Conservation (phyloP, 768 basidiomycete genomes). For the Russula sp. region DNA sequence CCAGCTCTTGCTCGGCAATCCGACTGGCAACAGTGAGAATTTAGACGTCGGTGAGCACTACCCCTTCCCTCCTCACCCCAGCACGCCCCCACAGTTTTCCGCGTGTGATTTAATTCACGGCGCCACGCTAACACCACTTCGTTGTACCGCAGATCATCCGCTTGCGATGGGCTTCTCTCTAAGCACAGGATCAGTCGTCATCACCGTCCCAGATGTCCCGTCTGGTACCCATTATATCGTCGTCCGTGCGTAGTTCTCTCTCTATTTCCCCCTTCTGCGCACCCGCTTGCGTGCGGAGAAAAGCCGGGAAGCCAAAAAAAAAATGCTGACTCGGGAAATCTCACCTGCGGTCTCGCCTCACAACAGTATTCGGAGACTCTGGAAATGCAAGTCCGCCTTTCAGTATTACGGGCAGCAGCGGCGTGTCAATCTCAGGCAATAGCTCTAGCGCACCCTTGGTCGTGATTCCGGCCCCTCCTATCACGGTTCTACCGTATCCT, state of each 20-base stretch:
- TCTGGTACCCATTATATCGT: constrained; percentile 34
- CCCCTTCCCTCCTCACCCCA: background rate
- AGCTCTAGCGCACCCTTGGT: background rate
- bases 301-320: background rate
- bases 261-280: background rate
- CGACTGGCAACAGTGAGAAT: constrained; percentile 30
- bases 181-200: constrained; percentile 31
- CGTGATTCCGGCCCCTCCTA: background rate
- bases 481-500: background rate
- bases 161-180: constrained; percentile 36
- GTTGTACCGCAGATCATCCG: constrained; percentile 27
- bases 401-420: constrained; percentile 28
- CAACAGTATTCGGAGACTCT: constrained; percentile 45
- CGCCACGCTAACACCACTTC: background rate
- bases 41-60: constrained; percentile 45
- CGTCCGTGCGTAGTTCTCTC: constrained; percentile 36
- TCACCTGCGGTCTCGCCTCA: too few species aligned
- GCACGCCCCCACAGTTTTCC: background rate
- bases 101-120: background rate
- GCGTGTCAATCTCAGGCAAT: background rate
- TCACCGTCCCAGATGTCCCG: constrained; percentile 36
- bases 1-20: constrained; percentile 41
- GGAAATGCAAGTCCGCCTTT: constrained; percentile 40
- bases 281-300: background rate
- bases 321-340: background rate